Evolutionary conservation across 202 grass and related monocot species (phyloP).

Genomic region (Bolboschoenoplectus hybrid): DNA sequence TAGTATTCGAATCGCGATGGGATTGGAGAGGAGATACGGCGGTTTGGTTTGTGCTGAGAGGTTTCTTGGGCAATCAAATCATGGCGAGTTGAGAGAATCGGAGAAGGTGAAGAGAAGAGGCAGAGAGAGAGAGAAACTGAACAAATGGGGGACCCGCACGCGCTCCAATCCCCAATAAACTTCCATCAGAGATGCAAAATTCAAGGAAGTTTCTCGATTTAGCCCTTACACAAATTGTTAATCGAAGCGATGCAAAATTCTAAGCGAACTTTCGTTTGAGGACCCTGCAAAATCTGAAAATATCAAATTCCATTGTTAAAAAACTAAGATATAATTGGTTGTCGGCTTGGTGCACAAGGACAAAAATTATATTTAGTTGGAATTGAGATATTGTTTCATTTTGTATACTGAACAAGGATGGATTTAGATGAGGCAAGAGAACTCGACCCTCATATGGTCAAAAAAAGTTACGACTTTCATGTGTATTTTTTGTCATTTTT

Average conservation of each 20-base stretch:
- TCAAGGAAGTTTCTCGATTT: neutral
- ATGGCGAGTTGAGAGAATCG: conserved; percentile 21
- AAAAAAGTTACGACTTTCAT: neutral
- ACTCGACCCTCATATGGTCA: too few species aligned
- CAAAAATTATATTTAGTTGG: neutral
- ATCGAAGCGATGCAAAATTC: neutral
- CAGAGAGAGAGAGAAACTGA: conserved; percentile 16
- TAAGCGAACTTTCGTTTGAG: neutral
- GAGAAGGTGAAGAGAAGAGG: conserved; percentile 30
- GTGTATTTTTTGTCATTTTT: neutral
- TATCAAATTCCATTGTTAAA: neutral
- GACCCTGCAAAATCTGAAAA: neutral
- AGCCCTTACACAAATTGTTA: conserved; percentile 3
- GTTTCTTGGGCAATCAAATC: conserved; percentile 16
- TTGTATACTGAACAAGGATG: neutral
- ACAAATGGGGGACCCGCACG: neutral
- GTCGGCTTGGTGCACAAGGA: too few species aligned
- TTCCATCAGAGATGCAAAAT: conserved; percentile 11
- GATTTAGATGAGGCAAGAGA: too few species aligned
- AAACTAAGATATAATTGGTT: neutral
- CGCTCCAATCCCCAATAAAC: conserved; percentile 19
- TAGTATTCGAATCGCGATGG: neutral
- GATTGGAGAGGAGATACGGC: neutral
- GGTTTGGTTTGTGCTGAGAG: neutral
- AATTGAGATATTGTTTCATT: neutral